Evolutionary conservation across 2,329 filamentous ascomycete species (phyloP), one percentile per base, ranked within the genome.

Genomic region (Orbilia blumenaviensis): DNA sequence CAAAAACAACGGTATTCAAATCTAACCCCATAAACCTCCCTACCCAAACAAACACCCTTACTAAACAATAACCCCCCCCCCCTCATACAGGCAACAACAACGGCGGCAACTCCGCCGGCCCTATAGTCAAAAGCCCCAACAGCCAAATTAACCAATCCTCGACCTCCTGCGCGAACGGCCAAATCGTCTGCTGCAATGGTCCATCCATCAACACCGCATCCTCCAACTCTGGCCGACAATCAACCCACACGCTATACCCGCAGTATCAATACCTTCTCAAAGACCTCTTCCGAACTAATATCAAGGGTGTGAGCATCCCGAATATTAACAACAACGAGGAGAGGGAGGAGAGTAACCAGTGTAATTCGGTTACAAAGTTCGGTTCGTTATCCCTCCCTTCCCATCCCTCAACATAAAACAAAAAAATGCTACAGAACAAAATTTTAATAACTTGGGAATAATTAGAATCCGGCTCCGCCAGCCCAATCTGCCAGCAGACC

Each of bases 141-240:
- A 63, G 63, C 6, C 23, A 32, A 27, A 38, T 76, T 29, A 38
- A 16, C 60, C 72, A 76, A 56, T 42, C 63, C 29, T 68, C 72
- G 18, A 76, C 54, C 27, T 58, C 63, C 58, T 76, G 72, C 50
- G 58, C 34, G 29, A 76, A 76, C 32, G 64, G 72, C 41, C 72
- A 76, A 34, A 44, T 76, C 21, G 64, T 76, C 32, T 76, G 72
- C 58, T 76, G 72, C 41, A 64, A 76, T 41, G 63, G 50, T 32
- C 54, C 54, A 18, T 27, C 32, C 48, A 75, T 54, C 42, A 66
- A 66, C 38, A 44, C 23, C 38, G 68, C 61, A 21, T 58, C 14
- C 12, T 54, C 72, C 34, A 69, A 76, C 64, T 41, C 58, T 12
- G 64, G 72, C 34, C 54, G 44, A 54, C 62, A 75, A 48, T 34